Evolutionary conservation across 164 flowering plant species (phyloP).

Genomic region (Berberis vulgaris): DNA sequence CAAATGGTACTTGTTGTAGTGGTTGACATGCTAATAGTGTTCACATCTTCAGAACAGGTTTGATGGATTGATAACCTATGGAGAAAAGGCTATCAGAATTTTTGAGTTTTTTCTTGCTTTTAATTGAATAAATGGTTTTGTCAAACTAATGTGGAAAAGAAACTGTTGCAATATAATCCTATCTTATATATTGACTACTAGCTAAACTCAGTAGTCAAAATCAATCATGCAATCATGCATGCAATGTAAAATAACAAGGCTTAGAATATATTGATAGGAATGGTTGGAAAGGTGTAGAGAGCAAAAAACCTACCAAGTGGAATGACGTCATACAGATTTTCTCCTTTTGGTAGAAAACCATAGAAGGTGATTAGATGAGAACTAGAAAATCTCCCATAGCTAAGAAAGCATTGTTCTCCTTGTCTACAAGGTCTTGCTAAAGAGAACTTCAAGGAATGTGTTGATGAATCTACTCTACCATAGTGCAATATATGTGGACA

Average conservation of each 20-base stretch:
- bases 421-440: slow-evolving; percentile 62
- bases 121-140: not conserved
- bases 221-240: not conserved
- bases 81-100: not conserved
- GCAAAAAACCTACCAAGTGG: slow-evolving; percentile 52
- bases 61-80: not conserved
- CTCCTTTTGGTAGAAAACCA: slow-evolving; percentile 73
- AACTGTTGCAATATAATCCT: not conserved
- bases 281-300: not conserved
- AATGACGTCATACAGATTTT: slow-evolving; percentile 66
- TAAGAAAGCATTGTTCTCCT: slow-evolving; percentile 78
- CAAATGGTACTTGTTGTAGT: too few relatives aligned
- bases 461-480: slow-evolving; percentile 57
- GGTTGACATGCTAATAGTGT: too few relatives aligned
- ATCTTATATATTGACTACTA: not conserved
- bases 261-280: not conserved
- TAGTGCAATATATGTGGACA: slow-evolving; percentile 73
- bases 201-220: not conserved
- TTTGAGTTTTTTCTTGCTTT: not conserved
- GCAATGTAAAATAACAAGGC: not conserved
- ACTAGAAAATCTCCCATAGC: slow-evolving; percentile 70
- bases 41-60: not conserved
- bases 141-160: not conserved
- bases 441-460: slow-evolving; percentile 56
- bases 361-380: slow-evolving; percentile 83